A percentile compares a stretch with the other conserved stretches of the same genome.
phyloP scores from a whole-genome alignment of 768 basidiomycete genomes.

The Tulasnella sp. region DNA sequence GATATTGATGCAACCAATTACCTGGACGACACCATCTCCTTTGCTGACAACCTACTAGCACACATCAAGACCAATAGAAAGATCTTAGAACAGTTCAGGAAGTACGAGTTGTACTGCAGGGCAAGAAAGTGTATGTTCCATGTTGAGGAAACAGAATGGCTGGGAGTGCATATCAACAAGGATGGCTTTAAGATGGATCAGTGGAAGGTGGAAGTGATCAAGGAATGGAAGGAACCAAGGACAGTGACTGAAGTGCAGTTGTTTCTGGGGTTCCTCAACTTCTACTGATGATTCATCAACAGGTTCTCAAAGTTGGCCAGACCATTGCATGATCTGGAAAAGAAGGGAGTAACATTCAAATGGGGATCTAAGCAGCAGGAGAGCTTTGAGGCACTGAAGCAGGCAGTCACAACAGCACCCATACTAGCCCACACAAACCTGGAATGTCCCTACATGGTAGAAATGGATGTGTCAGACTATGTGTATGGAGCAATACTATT shows the following conservation, averaged over 20 bases:
- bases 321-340: slow-evolving; percentile 19
- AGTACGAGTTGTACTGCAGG: neutral
- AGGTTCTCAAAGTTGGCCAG: slow-evolving; percentile 17
- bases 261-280: slow-evolving; percentile 26
- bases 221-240: slow-evolving; percentile 22
- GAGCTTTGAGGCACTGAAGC: slow-evolving; percentile 8
- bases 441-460: neutral
- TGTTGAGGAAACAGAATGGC: slow-evolving; percentile 10
- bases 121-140: slow-evolving; percentile 4
- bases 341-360: slow-evolving; percentile 15
- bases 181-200: slow-evolving; percentile 21
- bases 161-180: slow-evolving; percentile 18
- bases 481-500: slow-evolving; percentile 12
- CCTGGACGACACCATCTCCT: slow-evolving; percentile 18
- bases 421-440: neutral
- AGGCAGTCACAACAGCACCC: slow-evolving; percentile 12
- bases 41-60: slow-evolving; percentile 5
- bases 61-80: slow-evolving; percentile 17
- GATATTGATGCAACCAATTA: slow-evolving; percentile 22
- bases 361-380: neutral
- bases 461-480: slow-evolving; percentile 9
- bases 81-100: neutral
- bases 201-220: slow-evolving; percentile 21
- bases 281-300: slow-evolving; percentile 25
- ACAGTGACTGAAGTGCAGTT: slow-evolving; percentile 20